phyloP scores from a whole-genome alignment of 441 rosid species.

The Adansonia grandidieri region DNA sequence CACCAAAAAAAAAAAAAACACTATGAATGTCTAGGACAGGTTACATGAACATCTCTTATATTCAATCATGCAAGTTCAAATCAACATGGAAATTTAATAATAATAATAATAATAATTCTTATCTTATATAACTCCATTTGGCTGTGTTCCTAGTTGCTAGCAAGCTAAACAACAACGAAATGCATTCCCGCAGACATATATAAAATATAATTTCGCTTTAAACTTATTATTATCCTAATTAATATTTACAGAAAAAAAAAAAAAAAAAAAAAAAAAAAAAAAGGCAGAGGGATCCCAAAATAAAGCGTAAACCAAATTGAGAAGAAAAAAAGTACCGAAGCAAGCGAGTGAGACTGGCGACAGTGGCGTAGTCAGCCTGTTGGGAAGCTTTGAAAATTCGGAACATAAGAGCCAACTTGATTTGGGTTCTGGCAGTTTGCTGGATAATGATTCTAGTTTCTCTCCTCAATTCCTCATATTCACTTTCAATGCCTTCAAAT shows the following conservation, averaged over 20 bases:
- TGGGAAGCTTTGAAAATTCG: neutral
- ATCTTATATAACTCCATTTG: no score
- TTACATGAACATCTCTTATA: neutral
- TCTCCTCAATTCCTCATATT: neutral
- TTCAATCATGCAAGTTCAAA: neutral
- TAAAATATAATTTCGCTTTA: no score
- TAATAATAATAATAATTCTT: no score
- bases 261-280: no score
- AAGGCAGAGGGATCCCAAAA: neutral
- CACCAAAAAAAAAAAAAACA: neutral
- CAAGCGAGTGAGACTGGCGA: neutral
- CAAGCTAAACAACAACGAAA: no score
- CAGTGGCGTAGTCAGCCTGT: neutral
- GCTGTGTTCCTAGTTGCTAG: no score
- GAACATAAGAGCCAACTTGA: slow-evolving; percentile 10
- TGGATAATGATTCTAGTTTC: slow-evolving; percentile 6
- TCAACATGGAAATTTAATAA: no score
- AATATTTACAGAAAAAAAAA: neutral
- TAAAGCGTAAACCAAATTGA: neutral
- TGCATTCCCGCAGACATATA: no score
- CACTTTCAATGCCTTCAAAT: neutral
- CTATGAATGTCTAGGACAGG: neutral
- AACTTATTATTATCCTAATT: no score
- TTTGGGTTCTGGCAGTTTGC: neutral
- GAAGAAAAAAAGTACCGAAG: neutral